Percentiles rank a stretch among this genome's conserved stretches.
Evolutionary conservation across 306 rosid genomes (phyloP).

Genomic region (Inga laurina): DNA sequence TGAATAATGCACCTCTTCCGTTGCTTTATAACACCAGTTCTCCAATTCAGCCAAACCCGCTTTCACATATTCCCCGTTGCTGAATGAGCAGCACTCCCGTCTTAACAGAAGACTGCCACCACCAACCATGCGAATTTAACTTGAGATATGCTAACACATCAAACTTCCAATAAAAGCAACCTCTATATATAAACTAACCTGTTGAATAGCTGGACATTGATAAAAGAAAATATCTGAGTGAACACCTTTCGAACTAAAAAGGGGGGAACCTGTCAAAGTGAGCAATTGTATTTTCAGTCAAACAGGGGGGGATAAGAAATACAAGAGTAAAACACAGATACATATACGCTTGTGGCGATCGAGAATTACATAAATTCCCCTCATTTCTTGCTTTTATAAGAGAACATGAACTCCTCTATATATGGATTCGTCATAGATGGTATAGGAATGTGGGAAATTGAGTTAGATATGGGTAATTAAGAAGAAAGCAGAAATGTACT

Average conservation of each 20-base stretch:
- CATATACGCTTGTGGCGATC: background rate
- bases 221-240: constrained; percentile 83
- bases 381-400: no score
- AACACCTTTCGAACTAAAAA: constrained; percentile 88
- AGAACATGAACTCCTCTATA: no score
- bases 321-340: constrained; percentile 1
- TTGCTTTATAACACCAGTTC: constrained; percentile 87
- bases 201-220: constrained; percentile 94
- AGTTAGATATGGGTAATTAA: no score
- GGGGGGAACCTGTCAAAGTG: constrained; percentile 53
- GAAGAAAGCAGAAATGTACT: constrained; percentile 33
- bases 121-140: background rate
- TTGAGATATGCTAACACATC: background rate
- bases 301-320: background rate
- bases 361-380: background rate
- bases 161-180: background rate
- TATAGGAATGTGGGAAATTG: no score
- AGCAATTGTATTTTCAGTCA: constrained; percentile 13
- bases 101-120: constrained; percentile 88
- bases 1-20: constrained; percentile 73
- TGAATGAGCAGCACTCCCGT: constrained; percentile 99
- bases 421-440: no score
- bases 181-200: constrained; percentile 50
- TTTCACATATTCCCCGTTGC: constrained; percentile 97
- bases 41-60: constrained; percentile 97